phyloP scores from a whole-genome alignment of 2,329 filamentous ascomycete genomes.

The Pezicula neosporulosa region DNA sequence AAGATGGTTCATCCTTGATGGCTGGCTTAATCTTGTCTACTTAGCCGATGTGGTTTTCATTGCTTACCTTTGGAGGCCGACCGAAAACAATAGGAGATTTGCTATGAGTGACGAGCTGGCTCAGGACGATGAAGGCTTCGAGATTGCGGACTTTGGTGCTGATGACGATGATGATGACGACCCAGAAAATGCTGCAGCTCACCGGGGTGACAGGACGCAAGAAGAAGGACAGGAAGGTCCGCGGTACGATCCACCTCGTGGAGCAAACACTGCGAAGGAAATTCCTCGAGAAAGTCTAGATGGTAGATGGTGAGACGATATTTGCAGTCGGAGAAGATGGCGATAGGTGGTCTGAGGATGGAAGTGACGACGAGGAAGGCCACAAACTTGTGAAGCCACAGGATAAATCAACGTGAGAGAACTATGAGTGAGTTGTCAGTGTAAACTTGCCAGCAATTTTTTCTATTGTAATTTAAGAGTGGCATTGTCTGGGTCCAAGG shows the following conservation, averaged over 20 bases:
- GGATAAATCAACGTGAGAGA: not conserved
- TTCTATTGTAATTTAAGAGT: no score
- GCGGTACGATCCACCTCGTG: conserved; percentile 29
- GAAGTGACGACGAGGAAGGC: conserved; percentile 57
- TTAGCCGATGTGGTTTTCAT: conserved; percentile 90
- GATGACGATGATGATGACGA: conserved; percentile 62
- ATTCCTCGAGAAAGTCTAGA: conserved; percentile 63
- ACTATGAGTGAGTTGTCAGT: not conserved
- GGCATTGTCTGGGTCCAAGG: no score
- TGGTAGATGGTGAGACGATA: conserved; percentile 91
- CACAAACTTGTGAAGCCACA: conserved; percentile 38
- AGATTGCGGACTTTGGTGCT: conserved; percentile 86
- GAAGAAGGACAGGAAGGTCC: conserved; percentile 27
- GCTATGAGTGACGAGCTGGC: conserved; percentile 99
- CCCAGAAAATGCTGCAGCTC: conserved; percentile 29
- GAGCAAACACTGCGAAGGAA: conserved; percentile 19
- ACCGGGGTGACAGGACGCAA: conserved; percentile 45
- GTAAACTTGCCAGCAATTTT: no score
- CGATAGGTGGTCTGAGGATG: conserved; percentile 80
- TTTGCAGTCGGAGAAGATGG: conserved; percentile 86
- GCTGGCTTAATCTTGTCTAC: conserved; percentile 96
- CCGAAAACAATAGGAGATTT: conserved; percentile 93
- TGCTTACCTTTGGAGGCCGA: conserved; percentile 94
- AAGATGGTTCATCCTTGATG: conserved; percentile 94
- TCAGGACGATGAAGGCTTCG: conserved; percentile 97